Percentiles rank a stretch among this genome's conserved stretches.
These are phyloP conservation scores for Neonectria punicea DNA, from an alignment of 2,329 filamentous ascomycete genomes.

Conservation along the genomic window DNA sequence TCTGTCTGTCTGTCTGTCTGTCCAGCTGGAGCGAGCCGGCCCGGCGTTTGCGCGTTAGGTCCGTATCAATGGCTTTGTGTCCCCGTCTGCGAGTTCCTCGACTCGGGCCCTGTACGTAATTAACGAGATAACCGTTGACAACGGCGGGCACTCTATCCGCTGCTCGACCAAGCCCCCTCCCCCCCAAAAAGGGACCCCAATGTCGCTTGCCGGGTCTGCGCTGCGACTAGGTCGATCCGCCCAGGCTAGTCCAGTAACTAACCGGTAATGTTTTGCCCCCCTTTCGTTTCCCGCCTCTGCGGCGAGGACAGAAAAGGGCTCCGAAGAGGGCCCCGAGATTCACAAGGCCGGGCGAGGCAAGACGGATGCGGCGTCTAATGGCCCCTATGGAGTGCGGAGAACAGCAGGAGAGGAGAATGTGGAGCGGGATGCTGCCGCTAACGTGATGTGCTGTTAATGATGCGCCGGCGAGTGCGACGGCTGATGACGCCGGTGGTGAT, in stretches of 20 bases:
- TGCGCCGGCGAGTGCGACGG: conserved; percentile 7
- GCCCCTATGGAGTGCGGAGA: conserved; percentile 16
- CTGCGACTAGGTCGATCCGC: conserved; percentile 15
- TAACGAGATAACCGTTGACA: conserved; percentile 1
- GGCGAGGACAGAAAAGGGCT: conserved; percentile 22
- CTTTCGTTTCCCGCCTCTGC: background rate
- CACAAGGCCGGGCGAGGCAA: conserved; percentile 5
- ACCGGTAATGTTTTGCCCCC: conserved; percentile 12
- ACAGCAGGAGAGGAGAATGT: conserved; percentile 8
- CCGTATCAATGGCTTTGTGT: conserved; percentile 1
- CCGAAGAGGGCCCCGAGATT: conserved; percentile 10
- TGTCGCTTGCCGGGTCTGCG: conserved; percentile 20
- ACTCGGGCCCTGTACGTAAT: conserved; percentile 3
- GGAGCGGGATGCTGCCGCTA: conserved; percentile 14
- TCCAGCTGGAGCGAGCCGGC: background rate
- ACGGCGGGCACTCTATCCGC: background rate
- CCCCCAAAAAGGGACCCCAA: conserved; percentile 6
- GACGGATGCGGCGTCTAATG: conserved; percentile 12
- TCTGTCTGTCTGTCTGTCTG: conserved; percentile 2
- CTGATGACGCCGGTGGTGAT: conserved; percentile 11
- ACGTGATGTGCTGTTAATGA: conserved; percentile 3
- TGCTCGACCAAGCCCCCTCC: background rate
- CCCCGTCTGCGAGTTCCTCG: background rate
- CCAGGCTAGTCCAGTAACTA: conserved; percentile 12
- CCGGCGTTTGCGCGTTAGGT: background rate